Evolutionary conservation across 805 yeast species (phyloP), one percentile per base, ranked within the genome.

Genomic region (Brettanomyces sp.): DNA sequence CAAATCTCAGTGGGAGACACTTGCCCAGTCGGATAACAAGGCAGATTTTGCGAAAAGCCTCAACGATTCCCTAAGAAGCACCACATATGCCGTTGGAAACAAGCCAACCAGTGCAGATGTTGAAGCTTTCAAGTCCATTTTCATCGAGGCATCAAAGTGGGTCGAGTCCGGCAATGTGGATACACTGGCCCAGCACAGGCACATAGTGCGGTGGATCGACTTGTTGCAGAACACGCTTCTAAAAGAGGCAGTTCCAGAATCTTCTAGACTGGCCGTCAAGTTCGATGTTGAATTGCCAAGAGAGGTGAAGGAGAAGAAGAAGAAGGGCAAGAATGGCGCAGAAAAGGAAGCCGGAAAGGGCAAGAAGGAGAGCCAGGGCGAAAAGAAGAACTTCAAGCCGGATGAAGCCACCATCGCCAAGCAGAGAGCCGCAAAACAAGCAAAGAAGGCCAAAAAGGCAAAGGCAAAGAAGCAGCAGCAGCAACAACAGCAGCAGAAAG

Each of bases 141-240:
- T 79, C 56, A 85, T 89, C 42, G 50, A 77, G 36, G 78, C 84
- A 36, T 68, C 70, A 45, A 66, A 72, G 49, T 77, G 86, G 76
- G 66, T 74, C 23, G 28, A 39, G 34, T 22, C 21, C 13, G 11
- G 24, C 5, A 39, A 42, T 3, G 33, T 12, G 13, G 61, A 77
- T 9, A 55, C 62, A 40, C 80, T 76, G 34, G 40, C 46, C 21
- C 77, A 80, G 37, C 70, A 72, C 63, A 85, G 97, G 75, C 97
- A 91, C 66, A 72, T 91, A 48, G 67, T 88, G 50, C 84, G 99
- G 75, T 93, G 98, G 98, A 77, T 79, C 23, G 97, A 90, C 57
- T 76, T 86, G 55, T 67, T 93, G 49, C 98, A 93, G 69, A 77
- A 81, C 58, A 68, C 80, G 33, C 48, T 58, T 42, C 25, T 41